phyloP scores from a whole-genome alignment of 2,329 filamentous ascomycete genomes.

The Trichoderma simmonsii region DNA sequence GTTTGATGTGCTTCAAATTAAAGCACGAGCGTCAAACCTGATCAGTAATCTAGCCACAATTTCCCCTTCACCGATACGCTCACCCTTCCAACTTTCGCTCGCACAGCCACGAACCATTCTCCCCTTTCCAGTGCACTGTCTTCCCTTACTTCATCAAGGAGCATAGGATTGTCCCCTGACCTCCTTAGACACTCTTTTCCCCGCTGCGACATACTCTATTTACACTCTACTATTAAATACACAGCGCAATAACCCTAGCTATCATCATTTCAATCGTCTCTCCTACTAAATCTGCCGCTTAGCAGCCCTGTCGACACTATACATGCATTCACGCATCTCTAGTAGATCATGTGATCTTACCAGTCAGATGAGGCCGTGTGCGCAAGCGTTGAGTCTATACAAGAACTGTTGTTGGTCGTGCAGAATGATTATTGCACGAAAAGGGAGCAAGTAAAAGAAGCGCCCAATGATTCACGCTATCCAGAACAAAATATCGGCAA shows the following conservation, averaged over 20 bases:
- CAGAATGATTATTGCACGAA: background rate
- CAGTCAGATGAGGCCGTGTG: background rate
- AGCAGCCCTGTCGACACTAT: background rate
- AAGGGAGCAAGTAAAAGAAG: background rate
- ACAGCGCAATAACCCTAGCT: background rate
- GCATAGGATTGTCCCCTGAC: fast-evolving
- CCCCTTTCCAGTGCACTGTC: background rate
- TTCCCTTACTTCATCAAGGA: background rate
- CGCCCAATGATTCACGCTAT: background rate
- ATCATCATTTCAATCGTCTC: background rate
- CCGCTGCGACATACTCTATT: background rate
- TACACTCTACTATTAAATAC: background rate
- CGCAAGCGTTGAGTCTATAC: background rate
- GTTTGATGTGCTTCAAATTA: background rate
- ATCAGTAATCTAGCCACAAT: background rate
- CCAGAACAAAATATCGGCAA: background rate
- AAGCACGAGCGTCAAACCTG: background rate
- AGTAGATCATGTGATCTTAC: background rate
- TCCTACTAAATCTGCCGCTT: background rate
- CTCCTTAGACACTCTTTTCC: background rate
- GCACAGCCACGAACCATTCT: background rate
- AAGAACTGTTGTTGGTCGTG: background rate
- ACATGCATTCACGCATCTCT: background rate
- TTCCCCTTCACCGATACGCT: background rate
- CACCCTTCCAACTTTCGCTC: background rate